Conservation (phyloP, 2,329 filamentous ascomycete species). For the Beauveria asiatica region DNA sequence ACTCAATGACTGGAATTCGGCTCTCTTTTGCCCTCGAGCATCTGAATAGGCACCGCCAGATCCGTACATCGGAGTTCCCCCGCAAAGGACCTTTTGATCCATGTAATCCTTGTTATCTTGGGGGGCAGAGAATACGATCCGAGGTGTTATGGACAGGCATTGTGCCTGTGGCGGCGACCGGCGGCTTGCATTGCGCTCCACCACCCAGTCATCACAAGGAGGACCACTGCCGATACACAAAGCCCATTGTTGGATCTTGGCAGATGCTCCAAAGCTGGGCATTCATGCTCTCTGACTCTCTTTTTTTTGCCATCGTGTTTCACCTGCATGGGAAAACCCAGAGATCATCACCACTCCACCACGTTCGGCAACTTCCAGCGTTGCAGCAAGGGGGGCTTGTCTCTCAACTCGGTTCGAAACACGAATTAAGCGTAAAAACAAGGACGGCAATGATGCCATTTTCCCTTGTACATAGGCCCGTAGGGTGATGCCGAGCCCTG, state of each 20-base stretch:
- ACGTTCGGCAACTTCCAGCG: not conserved
- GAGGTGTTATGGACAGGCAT: not conserved
- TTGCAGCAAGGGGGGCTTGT: not conserved
- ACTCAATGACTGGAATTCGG: no score
- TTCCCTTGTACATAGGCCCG: not conserved
- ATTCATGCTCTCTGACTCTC: no score
- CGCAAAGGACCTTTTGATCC: not conserved
- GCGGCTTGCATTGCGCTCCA: constrained; percentile 1
- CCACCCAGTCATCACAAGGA: not conserved
- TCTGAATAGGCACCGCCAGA: no score
- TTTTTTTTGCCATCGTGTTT: not conserved
- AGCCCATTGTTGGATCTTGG: not conserved
- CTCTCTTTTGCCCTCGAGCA: no score
- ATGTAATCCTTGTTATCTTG: not conserved
- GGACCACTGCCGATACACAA: not conserved
- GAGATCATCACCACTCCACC: not conserved
- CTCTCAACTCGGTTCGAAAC: not conserved
- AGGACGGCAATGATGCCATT: not conserved
- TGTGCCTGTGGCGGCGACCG: not conserved
- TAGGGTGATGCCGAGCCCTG: not conserved
- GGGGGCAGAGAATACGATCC: not conserved
- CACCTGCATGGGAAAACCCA: not conserved
- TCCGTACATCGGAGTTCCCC: no score
- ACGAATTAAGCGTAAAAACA: constrained; percentile 1
- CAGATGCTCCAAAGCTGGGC: not conserved